phyloP scores from a whole-genome alignment of 1,284 basidiomycete genomes.

The Heterobasidion parviporum region DNA sequence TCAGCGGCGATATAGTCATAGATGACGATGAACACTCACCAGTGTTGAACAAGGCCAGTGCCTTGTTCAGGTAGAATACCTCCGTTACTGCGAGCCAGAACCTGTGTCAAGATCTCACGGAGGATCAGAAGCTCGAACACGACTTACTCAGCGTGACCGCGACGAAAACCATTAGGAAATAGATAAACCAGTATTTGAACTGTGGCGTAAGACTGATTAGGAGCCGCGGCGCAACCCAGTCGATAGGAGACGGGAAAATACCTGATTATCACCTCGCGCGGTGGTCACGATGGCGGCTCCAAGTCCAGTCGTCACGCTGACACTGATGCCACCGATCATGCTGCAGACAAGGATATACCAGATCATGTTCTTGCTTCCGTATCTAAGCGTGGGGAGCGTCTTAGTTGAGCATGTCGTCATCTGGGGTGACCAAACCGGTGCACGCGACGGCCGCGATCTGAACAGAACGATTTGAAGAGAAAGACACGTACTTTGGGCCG shows the following conservation, averaged over 20 bases:
- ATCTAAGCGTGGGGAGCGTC: conserved; percentile 29
- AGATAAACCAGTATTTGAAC: conserved; percentile 82
- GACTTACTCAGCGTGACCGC: conserved; percentile 69
- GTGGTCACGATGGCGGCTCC: conserved; percentile 87
- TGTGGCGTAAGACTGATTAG: conserved; percentile 16
- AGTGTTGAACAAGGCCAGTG: conserved; percentile 93
- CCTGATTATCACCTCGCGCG: conserved; percentile 83
- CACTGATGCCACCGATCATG: conserved; percentile 94
- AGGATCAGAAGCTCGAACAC: conserved; percentile 31
- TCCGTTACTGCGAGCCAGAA: conserved; percentile 56
- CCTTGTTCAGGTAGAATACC: conserved; percentile 95
- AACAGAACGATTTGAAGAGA: neutral
- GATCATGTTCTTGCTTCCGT: conserved; percentile 91
- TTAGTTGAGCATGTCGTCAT: neutral
- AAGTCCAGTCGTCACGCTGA: conserved; percentile 92
- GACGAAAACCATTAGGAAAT: conserved; percentile 83
- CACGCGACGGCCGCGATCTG: neutral
- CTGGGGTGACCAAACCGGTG: neutral
- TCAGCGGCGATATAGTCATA: neutral
- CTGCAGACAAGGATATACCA: conserved; percentile 94
- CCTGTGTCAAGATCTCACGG: conserved; percentile 11
- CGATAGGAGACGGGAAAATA: conserved; percentile 18
- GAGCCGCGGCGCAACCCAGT: neutral
- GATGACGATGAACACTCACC: conserved; percentile 33
- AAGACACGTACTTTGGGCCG: conserved; percentile 51